Evolutionary conservation across 495 filamentous ascomycete species (phyloP), one percentile per base, ranked within the genome.

Genomic region (Collariella sp.): DNA sequence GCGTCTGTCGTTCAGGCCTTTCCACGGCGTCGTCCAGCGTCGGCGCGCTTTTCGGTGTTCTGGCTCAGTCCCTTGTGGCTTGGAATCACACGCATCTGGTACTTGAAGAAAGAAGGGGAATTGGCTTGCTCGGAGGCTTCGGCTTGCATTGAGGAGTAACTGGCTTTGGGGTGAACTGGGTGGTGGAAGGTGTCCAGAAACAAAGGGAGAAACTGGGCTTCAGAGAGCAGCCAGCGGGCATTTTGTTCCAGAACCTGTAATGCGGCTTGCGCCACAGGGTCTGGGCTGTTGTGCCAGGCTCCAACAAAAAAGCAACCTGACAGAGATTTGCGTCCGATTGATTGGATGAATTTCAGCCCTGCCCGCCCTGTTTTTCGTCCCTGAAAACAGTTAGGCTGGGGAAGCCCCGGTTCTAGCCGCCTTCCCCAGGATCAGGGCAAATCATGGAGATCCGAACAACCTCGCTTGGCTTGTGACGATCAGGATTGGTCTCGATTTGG

Each of bases 11-110:
- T 64, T 76, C 71, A 77, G 61, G 72, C 68, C 61, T 68, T 61
- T 61, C 73, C 73, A n/a, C 73, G 72, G 58, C 75, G 75, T 56
- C 75, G 75, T 69, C 74, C 67, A 35, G 72, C 71, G 71, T 76
- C 72, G 47, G 69, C 70, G 44, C 74, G 73, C 57, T 59, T 62
- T 63, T 74, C 69, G 49, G 67, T 67, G 46, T 68, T 66, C 35
- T 62, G 57, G 54, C 69, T 67, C 46, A 63, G 62, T 67, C 67
- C 62, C 50, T 70, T 71, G 61, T 66, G 63, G 65, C 63, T 66
- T 50, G 68, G 64, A 57, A 67, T 60, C 41, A 50, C 55, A 52
- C 70, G 71, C 75, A 78, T 78, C 70, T 73, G 72, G 72, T 64
- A 65, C 51, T 69, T 67, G 69, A 70, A 72, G 60, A 69, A 67